phyloP scores from a whole-genome alignment of 192 early-diverging fungal genomes.

The Gonapodya prolifera region DNA sequence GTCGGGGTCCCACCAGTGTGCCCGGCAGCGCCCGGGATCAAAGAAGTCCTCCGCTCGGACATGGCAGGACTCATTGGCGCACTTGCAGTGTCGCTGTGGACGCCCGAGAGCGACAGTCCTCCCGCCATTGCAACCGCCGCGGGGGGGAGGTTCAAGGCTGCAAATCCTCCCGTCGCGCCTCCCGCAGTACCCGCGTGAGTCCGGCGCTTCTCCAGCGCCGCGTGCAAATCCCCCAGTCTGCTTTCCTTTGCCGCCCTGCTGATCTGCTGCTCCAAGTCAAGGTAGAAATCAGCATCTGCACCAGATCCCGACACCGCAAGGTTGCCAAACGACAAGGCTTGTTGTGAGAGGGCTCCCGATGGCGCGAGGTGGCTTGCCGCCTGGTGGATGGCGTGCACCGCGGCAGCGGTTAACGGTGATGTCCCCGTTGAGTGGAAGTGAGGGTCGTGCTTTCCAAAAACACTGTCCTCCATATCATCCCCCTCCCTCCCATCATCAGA shows the following conservation, averaged over 20 bases:
- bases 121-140: no score
- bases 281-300: not conserved
- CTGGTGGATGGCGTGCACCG: not conserved
- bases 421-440: not conserved
- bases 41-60: not conserved
- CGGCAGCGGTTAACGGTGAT: not conserved
- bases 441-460: not conserved
- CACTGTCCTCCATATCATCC: not conserved
- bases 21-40: not conserved
- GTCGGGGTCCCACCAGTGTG: no score
- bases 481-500: not conserved
- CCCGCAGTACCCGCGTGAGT: not conserved
- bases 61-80: not conserved
- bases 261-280: not conserved
- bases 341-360: not conserved
- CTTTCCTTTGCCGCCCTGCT: not conserved
- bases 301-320: not conserved
- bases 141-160: not conserved
- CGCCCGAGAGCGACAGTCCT: not conserved
- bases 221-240: not conserved
- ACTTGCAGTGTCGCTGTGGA: not conserved
- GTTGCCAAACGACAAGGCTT: not conserved
- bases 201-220: not conserved
- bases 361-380: not conserved
- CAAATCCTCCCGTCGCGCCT: not conserved